Conservation (phyloP, 768 basidiomycete species). For the Dentipellis sp. region DNA sequence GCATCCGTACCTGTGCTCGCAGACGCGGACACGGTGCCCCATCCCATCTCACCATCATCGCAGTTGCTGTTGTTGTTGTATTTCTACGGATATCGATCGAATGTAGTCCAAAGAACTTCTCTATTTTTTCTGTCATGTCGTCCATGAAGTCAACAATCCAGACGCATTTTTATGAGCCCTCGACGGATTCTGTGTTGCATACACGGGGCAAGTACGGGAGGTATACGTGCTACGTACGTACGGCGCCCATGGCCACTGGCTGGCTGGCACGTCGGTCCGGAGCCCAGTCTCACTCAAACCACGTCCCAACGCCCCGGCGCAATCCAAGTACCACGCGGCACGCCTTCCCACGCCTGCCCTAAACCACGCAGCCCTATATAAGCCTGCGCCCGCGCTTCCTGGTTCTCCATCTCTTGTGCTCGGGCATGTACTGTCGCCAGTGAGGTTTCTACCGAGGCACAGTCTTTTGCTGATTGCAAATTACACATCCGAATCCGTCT, state of each 20-base stretch:
- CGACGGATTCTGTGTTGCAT: no score
- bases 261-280: no score
- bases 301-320: no score
- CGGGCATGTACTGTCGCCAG: constrained; percentile 92
- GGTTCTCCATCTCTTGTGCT: constrained; percentile 56
- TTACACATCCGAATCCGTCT: constrained; percentile 95
- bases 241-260: no score
- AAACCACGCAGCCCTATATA: constrained; percentile 23
- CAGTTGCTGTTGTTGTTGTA: neutral
- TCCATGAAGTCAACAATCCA: no score
- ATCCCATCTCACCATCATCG: neutral
- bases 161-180: no score
- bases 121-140: no score
- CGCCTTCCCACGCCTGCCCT: constrained; percentile 8
- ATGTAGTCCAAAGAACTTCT: no score
- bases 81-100: neutral
- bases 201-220: no score
- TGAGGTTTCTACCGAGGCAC: constrained; percentile 94
- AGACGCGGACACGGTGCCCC: neutral
- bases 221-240: no score
- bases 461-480: constrained; percentile 97
- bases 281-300: no score
- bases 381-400: neutral
- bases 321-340: neutral
- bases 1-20: neutral